Evolutionary conservation across 495 filamentous ascomycete species (phyloP).

Genomic region (Lophiotrema nucula): DNA sequence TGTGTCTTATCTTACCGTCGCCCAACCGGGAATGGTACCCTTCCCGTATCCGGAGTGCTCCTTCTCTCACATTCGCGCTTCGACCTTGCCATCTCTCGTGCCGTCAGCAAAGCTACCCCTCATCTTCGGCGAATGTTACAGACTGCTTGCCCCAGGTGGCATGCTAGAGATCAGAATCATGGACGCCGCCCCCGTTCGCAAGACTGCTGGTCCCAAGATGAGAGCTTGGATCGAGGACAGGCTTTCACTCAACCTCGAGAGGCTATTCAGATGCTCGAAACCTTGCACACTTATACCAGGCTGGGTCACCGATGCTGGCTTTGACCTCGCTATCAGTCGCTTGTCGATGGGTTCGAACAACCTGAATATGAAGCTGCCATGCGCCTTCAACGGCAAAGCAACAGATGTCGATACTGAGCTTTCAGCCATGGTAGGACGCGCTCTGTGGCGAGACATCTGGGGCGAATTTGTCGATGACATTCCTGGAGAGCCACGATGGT

Average conservation of each 20-base stretch:
- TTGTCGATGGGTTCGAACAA: neutral
- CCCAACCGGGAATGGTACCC: conserved; percentile 19
- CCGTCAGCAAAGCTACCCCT: conserved; percentile 31
- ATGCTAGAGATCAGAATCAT: conserved; percentile 36
- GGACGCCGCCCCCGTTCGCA: conserved; percentile 32
- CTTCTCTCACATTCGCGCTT: conserved; percentile 34
- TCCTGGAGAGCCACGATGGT: conserved; percentile 30
- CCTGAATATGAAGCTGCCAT: conserved; percentile 21
- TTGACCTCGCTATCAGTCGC: conserved; percentile 9
- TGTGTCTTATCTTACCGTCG: conserved; percentile 27
- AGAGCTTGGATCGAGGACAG: conserved; percentile 35
- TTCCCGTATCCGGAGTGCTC: conserved; percentile 27
- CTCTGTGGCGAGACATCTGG: conserved; percentile 38
- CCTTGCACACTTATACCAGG: conserved; percentile 30
- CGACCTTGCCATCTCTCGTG: conserved; percentile 30
- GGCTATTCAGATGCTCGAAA: conserved; percentile 34
- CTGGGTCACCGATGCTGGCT: conserved; percentile 35
- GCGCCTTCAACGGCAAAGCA: conserved; percentile 4
- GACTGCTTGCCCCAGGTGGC: conserved; percentile 34
- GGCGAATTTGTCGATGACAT: conserved; percentile 31
- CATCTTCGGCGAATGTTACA: conserved; percentile 34
- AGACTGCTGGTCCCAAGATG: conserved; percentile 33
- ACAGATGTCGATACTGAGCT: conserved; percentile 29
- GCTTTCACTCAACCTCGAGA: conserved; percentile 31
- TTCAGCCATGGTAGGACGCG: conserved; percentile 29